Conservation (phyloP, 257 asterid species). For the Coffea canephora region DNA sequence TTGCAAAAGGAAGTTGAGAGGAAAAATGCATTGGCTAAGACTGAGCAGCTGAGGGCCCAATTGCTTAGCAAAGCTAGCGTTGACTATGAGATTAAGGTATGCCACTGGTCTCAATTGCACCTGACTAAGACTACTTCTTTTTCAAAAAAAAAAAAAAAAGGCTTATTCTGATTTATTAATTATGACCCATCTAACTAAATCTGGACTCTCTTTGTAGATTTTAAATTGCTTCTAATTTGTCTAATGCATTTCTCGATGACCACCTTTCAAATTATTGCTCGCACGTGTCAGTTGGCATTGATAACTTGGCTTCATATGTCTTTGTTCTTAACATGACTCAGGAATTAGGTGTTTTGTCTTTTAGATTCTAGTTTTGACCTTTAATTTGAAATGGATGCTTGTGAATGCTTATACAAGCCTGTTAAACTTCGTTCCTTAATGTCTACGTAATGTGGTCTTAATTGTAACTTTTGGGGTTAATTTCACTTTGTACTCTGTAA, state of each 20-base stretch:
- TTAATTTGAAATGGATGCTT: background rate
- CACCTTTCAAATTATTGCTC: too few species aligned
- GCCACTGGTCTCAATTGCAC: background rate
- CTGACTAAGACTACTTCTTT: too few species aligned
- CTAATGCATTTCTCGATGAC: too few species aligned
- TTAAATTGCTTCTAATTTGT: too few species aligned
- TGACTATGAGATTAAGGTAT: constrained; percentile 55
- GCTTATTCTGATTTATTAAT: too few species aligned
- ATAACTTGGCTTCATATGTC: too few species aligned
- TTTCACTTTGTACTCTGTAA: too few species aligned
- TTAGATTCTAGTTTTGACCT: too few species aligned
- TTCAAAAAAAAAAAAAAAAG: background rate
- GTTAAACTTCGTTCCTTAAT: background rate
- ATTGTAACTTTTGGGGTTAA: too few species aligned
- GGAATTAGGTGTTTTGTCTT: background rate
- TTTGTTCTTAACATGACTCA: background rate
- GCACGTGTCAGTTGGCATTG: too few species aligned
- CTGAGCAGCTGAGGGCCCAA: constrained; percentile 57
- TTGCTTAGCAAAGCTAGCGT: constrained; percentile 52
- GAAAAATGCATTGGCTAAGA: constrained; percentile 46
- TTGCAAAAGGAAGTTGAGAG: constrained; percentile 52
- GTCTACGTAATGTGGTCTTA: too few species aligned
- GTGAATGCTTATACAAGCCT: background rate
- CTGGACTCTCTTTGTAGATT: background rate
- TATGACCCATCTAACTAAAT: background rate